phyloP scores from a whole-genome alignment of 345 rosid species.

The Anastatica hierochuntica region DNA sequence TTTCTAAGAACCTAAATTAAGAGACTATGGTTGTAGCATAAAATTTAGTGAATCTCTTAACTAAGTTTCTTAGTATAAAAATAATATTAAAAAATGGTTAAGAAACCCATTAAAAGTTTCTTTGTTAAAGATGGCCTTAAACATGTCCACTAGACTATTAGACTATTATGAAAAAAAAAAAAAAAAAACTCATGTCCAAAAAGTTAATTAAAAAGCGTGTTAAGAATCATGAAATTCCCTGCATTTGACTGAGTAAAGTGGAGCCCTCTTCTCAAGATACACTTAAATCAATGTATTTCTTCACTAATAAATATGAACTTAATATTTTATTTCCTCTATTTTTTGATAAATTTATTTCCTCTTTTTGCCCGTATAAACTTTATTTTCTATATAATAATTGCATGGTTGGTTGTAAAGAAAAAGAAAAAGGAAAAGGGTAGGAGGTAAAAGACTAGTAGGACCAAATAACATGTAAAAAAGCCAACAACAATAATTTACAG shows the following conservation, averaged over 20 bases:
- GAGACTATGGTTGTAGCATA: too few relatives aligned
- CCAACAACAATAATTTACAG: constrained; percentile 20
- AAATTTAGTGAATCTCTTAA: too few relatives aligned
- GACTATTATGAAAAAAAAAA: too few relatives aligned
- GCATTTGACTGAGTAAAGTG: constrained; percentile 19
- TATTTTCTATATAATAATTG: background rate
- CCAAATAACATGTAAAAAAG: constrained; percentile 17
- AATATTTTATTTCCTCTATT: background rate
- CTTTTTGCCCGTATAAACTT: background rate
- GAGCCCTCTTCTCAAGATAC: constrained; percentile 14
- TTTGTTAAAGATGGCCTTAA: too few relatives aligned
- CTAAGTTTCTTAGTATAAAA: background rate
- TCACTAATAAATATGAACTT: background rate
- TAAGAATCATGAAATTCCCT: constrained; percentile 11
- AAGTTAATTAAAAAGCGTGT: constrained; percentile 7
- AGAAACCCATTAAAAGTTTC: too few relatives aligned
- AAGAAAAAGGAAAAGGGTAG: background rate
- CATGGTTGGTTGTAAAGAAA: constrained; percentile 5
- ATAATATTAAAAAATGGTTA: constrained; percentile 10
- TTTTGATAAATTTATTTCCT: too few relatives aligned
- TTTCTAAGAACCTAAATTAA: too few relatives aligned
- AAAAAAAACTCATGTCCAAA: too few relatives aligned
- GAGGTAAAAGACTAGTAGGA: constrained; percentile 11
- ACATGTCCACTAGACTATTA: too few relatives aligned
- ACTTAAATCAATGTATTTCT: constrained; percentile 3